Conservation (phyloP, 2,329 filamentous ascomycete species). For the Zarea fungicola region DNA sequence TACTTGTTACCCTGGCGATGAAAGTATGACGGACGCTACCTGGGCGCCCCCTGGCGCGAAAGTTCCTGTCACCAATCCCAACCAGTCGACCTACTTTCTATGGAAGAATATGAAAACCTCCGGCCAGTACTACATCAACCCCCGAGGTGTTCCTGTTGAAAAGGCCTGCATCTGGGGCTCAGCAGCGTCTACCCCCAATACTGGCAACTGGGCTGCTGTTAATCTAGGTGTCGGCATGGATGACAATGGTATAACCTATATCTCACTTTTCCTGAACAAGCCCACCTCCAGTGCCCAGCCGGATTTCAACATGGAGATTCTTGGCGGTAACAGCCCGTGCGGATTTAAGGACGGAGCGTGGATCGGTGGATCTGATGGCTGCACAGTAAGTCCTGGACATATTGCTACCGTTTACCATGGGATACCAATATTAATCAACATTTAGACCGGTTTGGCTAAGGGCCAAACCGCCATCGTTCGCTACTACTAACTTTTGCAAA, state of each 20-base stretch:
- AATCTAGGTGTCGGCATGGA: constrained; percentile 77
- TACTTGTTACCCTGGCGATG: constrained; percentile 92
- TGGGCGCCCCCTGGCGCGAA: constrained; percentile 54
- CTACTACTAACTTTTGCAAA: constrained; percentile 31
- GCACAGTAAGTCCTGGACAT: constrained; percentile 63
- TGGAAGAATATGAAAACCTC: constrained; percentile 73
- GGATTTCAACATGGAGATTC: constrained; percentile 74
- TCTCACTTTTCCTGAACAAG: constrained; percentile 79
- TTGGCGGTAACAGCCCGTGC: constrained; percentile 59
- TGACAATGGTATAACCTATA: constrained; percentile 60
- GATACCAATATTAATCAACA: constrained; percentile 17
- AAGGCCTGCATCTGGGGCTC: constrained; percentile 75
- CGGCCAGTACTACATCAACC: constrained; percentile 97
- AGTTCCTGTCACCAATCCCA: constrained; percentile 68
- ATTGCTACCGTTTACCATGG: not conserved
- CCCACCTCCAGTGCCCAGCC: constrained; percentile 67
- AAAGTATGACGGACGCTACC: constrained; percentile 79
- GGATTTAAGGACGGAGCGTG: constrained; percentile 61
- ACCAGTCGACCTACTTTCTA: constrained; percentile 66
- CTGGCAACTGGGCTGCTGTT: constrained; percentile 82
- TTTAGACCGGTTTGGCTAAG: constrained; percentile 40
- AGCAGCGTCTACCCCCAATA: constrained; percentile 40
- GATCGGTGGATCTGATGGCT: constrained; percentile 55
- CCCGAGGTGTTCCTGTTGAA: constrained; percentile 58
- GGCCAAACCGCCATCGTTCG: constrained; percentile 40